A percentile compares a stretch with the other conserved stretches of the same genome.
These are phyloP conservation scores for Russula sp. DNA, from an alignment of 768 basidiomycete genomes.

Conservation along the genomic window DNA sequence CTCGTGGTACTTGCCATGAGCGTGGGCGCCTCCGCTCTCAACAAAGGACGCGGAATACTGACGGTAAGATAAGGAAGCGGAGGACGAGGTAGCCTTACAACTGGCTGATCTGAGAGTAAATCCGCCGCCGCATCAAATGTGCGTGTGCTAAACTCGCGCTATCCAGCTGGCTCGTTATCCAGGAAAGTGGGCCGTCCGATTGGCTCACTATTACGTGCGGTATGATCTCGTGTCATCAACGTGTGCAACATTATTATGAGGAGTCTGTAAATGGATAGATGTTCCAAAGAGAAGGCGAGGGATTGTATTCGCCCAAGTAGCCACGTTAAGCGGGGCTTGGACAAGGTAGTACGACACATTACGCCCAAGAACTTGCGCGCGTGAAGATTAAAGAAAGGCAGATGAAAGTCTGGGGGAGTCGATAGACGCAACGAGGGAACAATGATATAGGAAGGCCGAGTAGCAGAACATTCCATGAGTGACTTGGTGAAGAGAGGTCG, in stretches of 20 bases:
- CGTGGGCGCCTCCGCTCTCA: constrained; percentile 13
- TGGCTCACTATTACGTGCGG: constrained; percentile 21
- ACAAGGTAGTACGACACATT: constrained; percentile 20
- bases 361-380: constrained; percentile 18
- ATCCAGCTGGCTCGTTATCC: constrained; percentile 25
- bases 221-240: constrained; percentile 30
- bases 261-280: constrained; percentile 11
- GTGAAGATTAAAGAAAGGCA: constrained; percentile 22
- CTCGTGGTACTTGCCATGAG: constrained; percentile 18
- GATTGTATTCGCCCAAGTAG: not conserved
- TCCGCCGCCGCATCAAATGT: constrained; percentile 19
- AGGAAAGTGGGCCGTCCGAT: constrained; percentile 18
- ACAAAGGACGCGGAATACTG: constrained; percentile 8
- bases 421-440: constrained; percentile 8
- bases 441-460: not conserved
- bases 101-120: constrained; percentile 10
- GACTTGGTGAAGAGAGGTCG: constrained; percentile 25
- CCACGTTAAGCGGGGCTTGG: constrained; percentile 11
- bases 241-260: constrained; percentile 16
- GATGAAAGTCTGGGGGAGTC: constrained; percentile 13
- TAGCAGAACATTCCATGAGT: constrained; percentile 25
- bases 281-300: constrained; percentile 27
- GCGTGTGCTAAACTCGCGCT: constrained; percentile 20
- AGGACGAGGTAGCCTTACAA: not conserved
- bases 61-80: constrained; percentile 17